Percentiles rank a stretch among this genome's conserved stretches.
Conservation (phyloP, 2,329 filamentous ascomycete genomes). For the Lasiodiplodia sp. region DNA sequence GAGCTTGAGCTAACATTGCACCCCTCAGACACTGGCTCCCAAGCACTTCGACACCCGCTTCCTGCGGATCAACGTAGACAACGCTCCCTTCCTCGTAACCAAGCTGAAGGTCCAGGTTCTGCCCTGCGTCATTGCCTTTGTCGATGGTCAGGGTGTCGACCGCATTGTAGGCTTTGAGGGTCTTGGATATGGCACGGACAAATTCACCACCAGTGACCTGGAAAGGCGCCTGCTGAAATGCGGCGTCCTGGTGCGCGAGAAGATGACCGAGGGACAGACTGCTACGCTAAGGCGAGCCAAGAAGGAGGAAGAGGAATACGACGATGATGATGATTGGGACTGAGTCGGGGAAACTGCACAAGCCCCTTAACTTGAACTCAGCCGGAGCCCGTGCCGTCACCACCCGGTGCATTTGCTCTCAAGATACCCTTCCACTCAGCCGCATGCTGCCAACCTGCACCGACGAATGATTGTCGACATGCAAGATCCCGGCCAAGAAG, state of each 20-base stretch:
- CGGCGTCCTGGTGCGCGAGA: conserved; percentile 60
- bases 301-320: conserved; percentile 49
- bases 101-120: conserved; percentile 65
- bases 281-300: conserved; percentile 42
- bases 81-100: conserved; percentile 65
- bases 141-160: conserved; percentile 62
- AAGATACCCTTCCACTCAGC: not conserved
- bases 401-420: not conserved
- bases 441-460: not conserved
- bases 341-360: conserved; percentile 36
- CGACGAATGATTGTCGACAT: not conserved
- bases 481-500: not conserved
- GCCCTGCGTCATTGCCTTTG: conserved; percentile 65
- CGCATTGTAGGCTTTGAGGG: conserved; percentile 67
- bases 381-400: not conserved
- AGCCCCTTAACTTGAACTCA: not conserved
- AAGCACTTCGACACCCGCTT: conserved; percentile 67
- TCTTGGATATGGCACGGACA: conserved; percentile 60
- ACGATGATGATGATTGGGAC: conserved; percentile 63
- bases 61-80: conserved; percentile 65
- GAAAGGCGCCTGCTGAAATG: conserved; percentile 60
- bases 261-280: conserved; percentile 56
- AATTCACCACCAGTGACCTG: conserved; percentile 62
- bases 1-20: conserved; percentile 21
- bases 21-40: conserved; percentile 55